Base-by-base conservation (phyloP, 495 filamentous ascomycete genomes). In the Talaromyces liani region DNA sequence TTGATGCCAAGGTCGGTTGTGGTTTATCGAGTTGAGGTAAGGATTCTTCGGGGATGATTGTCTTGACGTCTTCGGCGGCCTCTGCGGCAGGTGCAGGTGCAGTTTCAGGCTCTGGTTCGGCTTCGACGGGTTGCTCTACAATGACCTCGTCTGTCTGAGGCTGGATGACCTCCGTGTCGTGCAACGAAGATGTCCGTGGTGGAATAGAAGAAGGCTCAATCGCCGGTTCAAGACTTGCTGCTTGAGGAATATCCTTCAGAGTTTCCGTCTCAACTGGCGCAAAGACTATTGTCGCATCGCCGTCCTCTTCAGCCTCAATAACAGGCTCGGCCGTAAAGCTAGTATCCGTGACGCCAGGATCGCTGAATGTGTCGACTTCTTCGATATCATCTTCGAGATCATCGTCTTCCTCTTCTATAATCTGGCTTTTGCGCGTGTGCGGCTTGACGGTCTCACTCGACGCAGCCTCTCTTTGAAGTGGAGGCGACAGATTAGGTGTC, bases 321-420 rank as follows among this genome's bases (percentile, higher is more conserved):
- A 18, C 69, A 71, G 1, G 69, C 73, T 12, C 64, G 64, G 41
- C 79, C 75, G 57, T 82, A 63, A 80, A 81, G 22, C 84, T 80
- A n/a, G 65, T 70, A 57, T 83, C 80, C 58, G 84, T 80, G 22
- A 80, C 79, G 62, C 82, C 81, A 63, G 84, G 77, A 0, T 80
- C 85, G 36, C 82, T 83, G 64, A 91, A 91, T 1, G 82, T 71
- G 10, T 91, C 88, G 6, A 90, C 88, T 71, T 91, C 88, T 68
- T 91, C 88, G 4, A 88, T 80, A 64, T 86, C 85, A 56, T 87
- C 86, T 31, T 87, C 80, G 20, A 83, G 87, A 60, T 91, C 89
- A 64, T 90, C 85, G 34, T 95, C 91, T 71, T 90, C 92, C 68
- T 96, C 92, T 66, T 92, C 89, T 62, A 95, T 95, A 39, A 93